Conservation (phyloP, 2,329 filamentous ascomycete genomes). For the Aspergillus cejpii region DNA sequence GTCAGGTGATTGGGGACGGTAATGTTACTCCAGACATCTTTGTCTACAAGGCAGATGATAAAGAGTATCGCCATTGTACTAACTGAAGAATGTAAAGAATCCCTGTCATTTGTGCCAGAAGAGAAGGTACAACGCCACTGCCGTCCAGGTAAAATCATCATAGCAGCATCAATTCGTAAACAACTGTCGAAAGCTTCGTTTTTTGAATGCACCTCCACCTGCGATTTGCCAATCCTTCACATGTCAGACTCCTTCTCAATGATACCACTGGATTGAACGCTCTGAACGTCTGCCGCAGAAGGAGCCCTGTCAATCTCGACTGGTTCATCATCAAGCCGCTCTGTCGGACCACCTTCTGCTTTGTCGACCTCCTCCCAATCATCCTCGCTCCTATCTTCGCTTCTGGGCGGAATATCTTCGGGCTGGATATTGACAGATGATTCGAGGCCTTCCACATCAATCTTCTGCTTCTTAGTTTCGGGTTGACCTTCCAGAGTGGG, state of each 20-base stretch:
- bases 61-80: background rate
- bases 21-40: too few relatives aligned
- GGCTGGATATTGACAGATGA: slow-evolving; percentile 1
- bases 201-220: background rate
- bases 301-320: slow-evolving; percentile 28
- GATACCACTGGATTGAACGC: slow-evolving; percentile 31
- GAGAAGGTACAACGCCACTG: background rate
- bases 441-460: slow-evolving; percentile 12
- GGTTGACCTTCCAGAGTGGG: slow-evolving; percentile 41
- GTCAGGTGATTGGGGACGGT: too few relatives aligned
- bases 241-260: slow-evolving; percentile 21
- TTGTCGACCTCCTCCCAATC: slow-evolving; percentile 38
- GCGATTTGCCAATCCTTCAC: slow-evolving; percentile 17
- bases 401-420: slow-evolving; percentile 9
- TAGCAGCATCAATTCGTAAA: background rate
- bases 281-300: slow-evolving; percentile 30
- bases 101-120: background rate
- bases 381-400: slow-evolving; percentile 30
- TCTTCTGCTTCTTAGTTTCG: slow-evolving; percentile 45
- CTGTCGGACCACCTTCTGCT: slow-evolving; percentile 19
- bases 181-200: background rate
- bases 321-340: slow-evolving; percentile 30
- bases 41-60: too few relatives aligned
- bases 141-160: background rate
- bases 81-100: background rate